Evolutionary conservation across 2,329 filamentous ascomycete species (phyloP).

Genomic region (Aureobasidium uvarum): DNA sequence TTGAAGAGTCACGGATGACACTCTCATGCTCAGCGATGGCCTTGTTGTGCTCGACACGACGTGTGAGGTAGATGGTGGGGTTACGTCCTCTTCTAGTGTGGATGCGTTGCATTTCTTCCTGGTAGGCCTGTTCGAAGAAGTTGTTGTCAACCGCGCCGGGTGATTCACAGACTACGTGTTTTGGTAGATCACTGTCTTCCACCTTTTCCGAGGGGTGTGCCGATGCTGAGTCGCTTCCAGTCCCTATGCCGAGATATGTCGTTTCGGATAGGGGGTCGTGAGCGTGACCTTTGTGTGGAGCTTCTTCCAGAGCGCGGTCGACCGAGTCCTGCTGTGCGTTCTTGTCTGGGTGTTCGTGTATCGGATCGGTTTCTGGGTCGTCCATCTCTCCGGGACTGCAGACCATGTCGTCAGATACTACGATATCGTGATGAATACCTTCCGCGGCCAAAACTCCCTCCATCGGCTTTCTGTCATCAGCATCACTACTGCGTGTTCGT

Average conservation of each 20-base stretch:
- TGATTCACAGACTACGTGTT: slow-evolving; percentile 71
- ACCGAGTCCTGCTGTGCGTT: not conserved
- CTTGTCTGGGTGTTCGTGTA: slow-evolving; percentile 33
- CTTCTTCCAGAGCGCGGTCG: slow-evolving; percentile 29
- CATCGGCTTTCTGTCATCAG: slow-evolving; percentile 51
- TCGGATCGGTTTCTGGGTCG: not conserved
- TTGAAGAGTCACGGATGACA: slow-evolving; percentile 30
- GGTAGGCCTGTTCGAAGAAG: slow-evolving; percentile 85
- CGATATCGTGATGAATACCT: slow-evolving; percentile 53
- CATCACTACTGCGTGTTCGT: slow-evolving; percentile 52
- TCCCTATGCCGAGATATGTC: slow-evolving; percentile 74
- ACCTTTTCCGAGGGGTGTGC: slow-evolving; percentile 39
- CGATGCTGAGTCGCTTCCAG: slow-evolving; percentile 45
- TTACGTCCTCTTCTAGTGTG: slow-evolving; percentile 48
- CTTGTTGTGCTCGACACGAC: slow-evolving; percentile 49
- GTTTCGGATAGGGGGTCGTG: slow-evolving; percentile 64
- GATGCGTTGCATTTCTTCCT: slow-evolving; percentile 76
- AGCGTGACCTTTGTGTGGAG: slow-evolving; percentile 58
- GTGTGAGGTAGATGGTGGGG: slow-evolving; percentile 59
- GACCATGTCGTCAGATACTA: slow-evolving; percentile 37
- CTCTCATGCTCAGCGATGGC: slow-evolving; percentile 38
- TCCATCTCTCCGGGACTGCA: slow-evolving; percentile 34
- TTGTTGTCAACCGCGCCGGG: slow-evolving; percentile 81
- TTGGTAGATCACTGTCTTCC: slow-evolving; percentile 36
- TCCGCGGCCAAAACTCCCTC: slow-evolving; percentile 54